These are phyloP conservation scores for Petasospora rhodanensis DNA, from an alignment of 1,139 yeast genomes.

Conservation along the genomic window DNA sequence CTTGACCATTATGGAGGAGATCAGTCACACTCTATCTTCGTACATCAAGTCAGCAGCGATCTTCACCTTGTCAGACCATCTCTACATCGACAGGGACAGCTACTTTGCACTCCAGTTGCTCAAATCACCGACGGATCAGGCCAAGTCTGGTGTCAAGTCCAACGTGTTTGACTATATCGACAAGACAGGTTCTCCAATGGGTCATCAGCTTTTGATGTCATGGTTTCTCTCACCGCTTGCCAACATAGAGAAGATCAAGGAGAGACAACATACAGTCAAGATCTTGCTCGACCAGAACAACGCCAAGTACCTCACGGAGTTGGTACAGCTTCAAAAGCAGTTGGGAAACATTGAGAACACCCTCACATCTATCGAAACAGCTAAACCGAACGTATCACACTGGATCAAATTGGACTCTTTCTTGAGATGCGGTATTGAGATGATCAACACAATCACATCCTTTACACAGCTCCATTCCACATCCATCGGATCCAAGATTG, in stretches of 20 bases:
- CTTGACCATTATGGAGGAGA: slow-evolving; percentile 5
- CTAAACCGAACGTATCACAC: slow-evolving; percentile 22
- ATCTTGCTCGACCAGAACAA: slow-evolving; percentile 21
- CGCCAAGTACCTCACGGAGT: slow-evolving; percentile 11
- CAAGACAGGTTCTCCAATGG: slow-evolving; percentile 28
- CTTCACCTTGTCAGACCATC: slow-evolving; percentile 4
- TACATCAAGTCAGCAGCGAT: slow-evolving; percentile 4
- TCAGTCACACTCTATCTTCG: background rate
- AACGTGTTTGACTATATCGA: slow-evolving; percentile 14
- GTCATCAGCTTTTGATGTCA: slow-evolving; percentile 25
- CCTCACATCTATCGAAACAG: slow-evolving; percentile 23
- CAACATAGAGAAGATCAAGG: slow-evolving; percentile 22
- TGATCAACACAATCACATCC: background rate
- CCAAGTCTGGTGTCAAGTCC: slow-evolving; percentile 1
- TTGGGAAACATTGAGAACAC: slow-evolving; percentile 26
- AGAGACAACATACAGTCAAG: slow-evolving; percentile 28
- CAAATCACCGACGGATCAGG: slow-evolving; percentile 1
- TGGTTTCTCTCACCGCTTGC: slow-evolving; percentile 32
- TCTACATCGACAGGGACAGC: slow-evolving; percentile 18
- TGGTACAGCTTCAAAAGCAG: slow-evolving; percentile 19
- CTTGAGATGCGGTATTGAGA: slow-evolving; percentile 5
- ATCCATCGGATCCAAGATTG: slow-evolving; percentile 2
- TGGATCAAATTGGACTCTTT: slow-evolving; percentile 16
- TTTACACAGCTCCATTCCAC: slow-evolving; percentile 2
- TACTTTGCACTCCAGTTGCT: slow-evolving; percentile 14